A percentile compares a stretch with the other conserved stretches of the same genome.
These are phyloP conservation scores for Mikania micrantha DNA, from an alignment of 129 eudicot species.

Conservation along the genomic window DNA sequence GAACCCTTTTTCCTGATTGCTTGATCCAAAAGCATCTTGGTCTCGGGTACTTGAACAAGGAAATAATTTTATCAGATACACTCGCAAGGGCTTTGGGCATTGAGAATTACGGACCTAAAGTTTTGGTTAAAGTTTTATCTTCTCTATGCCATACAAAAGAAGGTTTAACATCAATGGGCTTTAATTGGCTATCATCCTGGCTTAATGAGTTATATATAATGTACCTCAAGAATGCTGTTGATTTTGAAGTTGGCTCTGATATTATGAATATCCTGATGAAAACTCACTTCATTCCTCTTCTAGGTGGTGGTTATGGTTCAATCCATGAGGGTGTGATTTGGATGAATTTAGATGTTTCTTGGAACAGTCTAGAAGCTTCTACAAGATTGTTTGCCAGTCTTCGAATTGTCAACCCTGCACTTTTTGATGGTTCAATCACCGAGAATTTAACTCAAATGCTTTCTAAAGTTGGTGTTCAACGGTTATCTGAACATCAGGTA, in stretches of 20 bases:
- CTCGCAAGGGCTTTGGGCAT: constrained; percentile 70
- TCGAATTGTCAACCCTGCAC: constrained; percentile 59
- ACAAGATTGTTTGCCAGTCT: constrained; percentile 51
- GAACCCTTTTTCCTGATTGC: constrained; percentile 56
- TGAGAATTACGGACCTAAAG: constrained; percentile 67
- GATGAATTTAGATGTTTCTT: constrained; percentile 46
- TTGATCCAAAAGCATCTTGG: constrained; percentile 79
- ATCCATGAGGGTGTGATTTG: constrained; percentile 63
- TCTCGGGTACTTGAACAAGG: constrained; percentile 66
- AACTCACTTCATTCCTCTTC: constrained; percentile 73
- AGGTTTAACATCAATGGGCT: constrained; percentile 61
- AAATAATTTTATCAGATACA: constrained; percentile 57
- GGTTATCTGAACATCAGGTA: constrained; percentile 70
- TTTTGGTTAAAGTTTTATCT: constrained; percentile 46
- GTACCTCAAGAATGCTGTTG: constrained; percentile 21
- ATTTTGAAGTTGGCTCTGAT: constrained; percentile 39
- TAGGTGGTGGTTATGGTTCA: constrained; percentile 56
- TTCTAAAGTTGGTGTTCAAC: constrained; percentile 62
- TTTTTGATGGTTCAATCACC: constrained; percentile 29
- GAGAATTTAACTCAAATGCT: constrained; percentile 54
- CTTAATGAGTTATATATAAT: constrained; percentile 45
- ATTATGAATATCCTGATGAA: constrained; percentile 37
- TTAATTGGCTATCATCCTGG: constrained; percentile 72
- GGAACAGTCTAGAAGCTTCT: constrained; percentile 35
- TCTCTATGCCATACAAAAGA: constrained; percentile 43